These are phyloP conservation scores for Sporothrix variecibatus DNA, from an alignment of 2,329 filamentous ascomycete species.

Conservation along the genomic window DNA sequence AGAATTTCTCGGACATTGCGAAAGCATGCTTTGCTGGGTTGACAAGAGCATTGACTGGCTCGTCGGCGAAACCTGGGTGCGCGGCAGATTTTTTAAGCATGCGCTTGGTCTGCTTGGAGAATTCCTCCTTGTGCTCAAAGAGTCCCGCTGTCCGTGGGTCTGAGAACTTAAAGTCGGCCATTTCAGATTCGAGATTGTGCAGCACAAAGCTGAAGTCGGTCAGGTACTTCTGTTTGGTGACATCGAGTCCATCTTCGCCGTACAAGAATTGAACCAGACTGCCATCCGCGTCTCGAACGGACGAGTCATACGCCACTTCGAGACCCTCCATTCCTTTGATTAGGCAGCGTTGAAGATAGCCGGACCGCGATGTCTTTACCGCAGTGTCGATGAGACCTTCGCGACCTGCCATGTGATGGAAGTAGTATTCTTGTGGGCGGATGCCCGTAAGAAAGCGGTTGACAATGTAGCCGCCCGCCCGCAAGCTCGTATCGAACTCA, in stretches of 20 bases:
- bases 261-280: conserved; percentile 94
- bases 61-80: conserved; percentile 59
- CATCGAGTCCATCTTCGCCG: conserved; percentile 92
- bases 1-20: conserved; percentile 87
- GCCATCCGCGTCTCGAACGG: conserved; percentile 91
- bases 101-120: conserved; percentile 78
- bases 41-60: conserved; percentile 73
- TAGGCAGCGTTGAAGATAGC: conserved; percentile 92
- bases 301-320: conserved; percentile 88
- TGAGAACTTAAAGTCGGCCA: conserved; percentile 70
- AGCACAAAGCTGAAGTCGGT: conserved; percentile 88
- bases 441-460: conserved; percentile 98
- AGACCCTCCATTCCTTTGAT: conserved; percentile 99
- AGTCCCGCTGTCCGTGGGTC: conserved; percentile 49
- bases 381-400: conserved; percentile 98
- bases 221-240: conserved; percentile 90
- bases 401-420: conserved; percentile 98
- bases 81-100: conserved; percentile 71
- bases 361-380: conserved; percentile 96
- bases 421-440: conserved; percentile 96
- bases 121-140: conserved; percentile 59
- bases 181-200: conserved; percentile 79
- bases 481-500: conserved; percentile 83
- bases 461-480: conserved; percentile 90
- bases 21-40: conserved; percentile 78